Evolutionary conservation across 768 basidiomycete genomes (phyloP).

Genomic region (Kwoniella sp.): DNA sequence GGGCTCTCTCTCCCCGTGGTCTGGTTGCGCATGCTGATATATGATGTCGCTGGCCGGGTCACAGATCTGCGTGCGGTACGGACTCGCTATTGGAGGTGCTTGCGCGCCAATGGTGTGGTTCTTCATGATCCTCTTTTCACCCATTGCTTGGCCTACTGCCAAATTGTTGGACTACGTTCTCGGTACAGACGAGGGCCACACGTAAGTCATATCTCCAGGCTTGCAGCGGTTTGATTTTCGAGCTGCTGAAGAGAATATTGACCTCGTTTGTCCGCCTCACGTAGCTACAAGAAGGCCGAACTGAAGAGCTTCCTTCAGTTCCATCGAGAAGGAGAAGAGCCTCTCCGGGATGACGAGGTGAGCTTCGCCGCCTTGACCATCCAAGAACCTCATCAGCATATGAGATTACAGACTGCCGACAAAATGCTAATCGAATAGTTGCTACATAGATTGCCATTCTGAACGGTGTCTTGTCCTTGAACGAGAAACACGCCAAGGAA

Average conservation of each 20-base stretch:
- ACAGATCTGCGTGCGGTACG: conserved; percentile 73
- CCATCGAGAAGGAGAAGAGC: conserved; percentile 58
- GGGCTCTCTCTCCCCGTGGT: neutral
- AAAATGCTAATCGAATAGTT: too few species aligned
- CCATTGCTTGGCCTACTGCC: conserved; percentile 72
- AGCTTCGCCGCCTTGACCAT: conserved; percentile 12
- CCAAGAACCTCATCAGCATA: too few species aligned
- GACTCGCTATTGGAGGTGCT: conserved; percentile 75
- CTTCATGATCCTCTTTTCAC: conserved; percentile 74
- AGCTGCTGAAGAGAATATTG: too few species aligned
- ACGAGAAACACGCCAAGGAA: conserved; percentile 62
- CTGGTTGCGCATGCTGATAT: neutral
- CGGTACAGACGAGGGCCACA: conserved; percentile 67
- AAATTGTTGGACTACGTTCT: conserved; percentile 78
- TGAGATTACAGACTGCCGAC: conserved; percentile 9
- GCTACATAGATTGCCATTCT: conserved; percentile 52
- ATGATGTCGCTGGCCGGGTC: neutral
- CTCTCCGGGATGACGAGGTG: conserved; percentile 58
- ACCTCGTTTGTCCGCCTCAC: neutral
- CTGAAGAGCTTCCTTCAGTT: conserved; percentile 60
- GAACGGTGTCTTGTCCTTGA: conserved; percentile 56
- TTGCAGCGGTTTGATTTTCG: too few species aligned
- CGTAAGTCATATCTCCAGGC: conserved; percentile 54
- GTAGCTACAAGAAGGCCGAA: conserved; percentile 55
- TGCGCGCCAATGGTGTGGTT: conserved; percentile 74